Evolutionary conservation across 2,329 filamentous ascomycete genomes (phyloP).

Genomic region (Pezicula rhizophila): DNA sequence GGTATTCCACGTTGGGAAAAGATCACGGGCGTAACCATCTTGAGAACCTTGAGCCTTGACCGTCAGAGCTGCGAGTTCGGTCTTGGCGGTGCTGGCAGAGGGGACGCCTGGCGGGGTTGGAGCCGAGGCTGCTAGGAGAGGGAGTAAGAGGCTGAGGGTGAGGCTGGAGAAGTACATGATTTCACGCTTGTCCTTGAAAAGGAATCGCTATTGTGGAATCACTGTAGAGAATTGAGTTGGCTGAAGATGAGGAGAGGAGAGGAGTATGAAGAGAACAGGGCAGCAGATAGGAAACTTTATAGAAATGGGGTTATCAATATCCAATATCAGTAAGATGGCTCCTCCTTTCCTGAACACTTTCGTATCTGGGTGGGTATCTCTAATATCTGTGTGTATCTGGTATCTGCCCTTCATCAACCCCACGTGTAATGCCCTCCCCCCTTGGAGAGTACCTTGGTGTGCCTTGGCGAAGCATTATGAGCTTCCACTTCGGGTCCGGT

Average conservation of each 20-base stretch:
- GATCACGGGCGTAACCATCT: constrained; percentile 54
- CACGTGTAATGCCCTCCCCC: neutral
- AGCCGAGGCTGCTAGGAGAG: constrained; percentile 17
- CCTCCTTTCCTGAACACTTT: neutral
- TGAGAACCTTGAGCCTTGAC: constrained; percentile 50
- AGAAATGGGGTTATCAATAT: neutral
- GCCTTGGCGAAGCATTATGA: neutral
- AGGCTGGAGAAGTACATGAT: constrained; percentile 10
- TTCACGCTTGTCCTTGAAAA: too few relatives aligned
- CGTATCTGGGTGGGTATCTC: too few relatives aligned
- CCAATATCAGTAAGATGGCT: neutral
- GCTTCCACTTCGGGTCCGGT: neutral
- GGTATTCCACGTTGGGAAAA: constrained; percentile 66
- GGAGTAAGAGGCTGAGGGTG: constrained; percentile 10
- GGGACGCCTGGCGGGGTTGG: constrained; percentile 57
- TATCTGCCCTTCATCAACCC: neutral
- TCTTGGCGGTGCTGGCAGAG: constrained; percentile 46
- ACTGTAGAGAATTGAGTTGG: neutral
- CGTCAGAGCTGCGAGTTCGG: constrained; percentile 51
- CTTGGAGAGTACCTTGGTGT: too few relatives aligned
- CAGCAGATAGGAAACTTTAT: neutral
- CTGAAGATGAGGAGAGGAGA: too few relatives aligned
- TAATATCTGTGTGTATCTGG: too few relatives aligned
- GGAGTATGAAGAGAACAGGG: neutral
- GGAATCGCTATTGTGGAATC: too few relatives aligned